Percentiles rank a stretch among this genome's conserved stretches.
Conservation (phyloP, 371 early-diverging fungal species). For the Mucor saturninus region DNA sequence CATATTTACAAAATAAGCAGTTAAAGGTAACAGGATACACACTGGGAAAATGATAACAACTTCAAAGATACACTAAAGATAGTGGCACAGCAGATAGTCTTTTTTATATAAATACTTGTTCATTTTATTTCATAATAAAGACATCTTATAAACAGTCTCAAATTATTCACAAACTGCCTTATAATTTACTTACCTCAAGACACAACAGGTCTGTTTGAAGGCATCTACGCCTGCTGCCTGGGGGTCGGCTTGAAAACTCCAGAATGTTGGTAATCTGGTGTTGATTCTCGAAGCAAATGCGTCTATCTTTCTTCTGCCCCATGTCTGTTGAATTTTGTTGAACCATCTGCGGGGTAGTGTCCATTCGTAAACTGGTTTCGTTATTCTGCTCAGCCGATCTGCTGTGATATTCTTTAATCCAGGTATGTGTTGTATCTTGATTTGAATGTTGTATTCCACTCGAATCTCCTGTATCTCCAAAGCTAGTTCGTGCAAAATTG, state of each 20-base stretch:
- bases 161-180: no score
- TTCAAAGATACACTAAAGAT: no score
- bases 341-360: not conserved
- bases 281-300: slow-evolving; percentile 2
- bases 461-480: not conserved
- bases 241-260: slow-evolving; percentile 3
- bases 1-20: no score
- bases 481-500: slow-evolving; percentile 5
- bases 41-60: no score
- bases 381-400: not conserved
- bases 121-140: no score
- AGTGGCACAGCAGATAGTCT: no score
- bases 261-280: not conserved
- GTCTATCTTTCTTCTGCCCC: slow-evolving; percentile 10
- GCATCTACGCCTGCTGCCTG: slow-evolving; percentile 8
- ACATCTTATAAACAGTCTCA: no score
- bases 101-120: no score
- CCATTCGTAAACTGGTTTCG: slow-evolving; percentile 9
- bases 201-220: slow-evolving; percentile 12
- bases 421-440: slow-evolving; percentile 7
- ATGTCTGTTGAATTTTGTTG: not conserved
- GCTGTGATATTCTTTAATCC: slow-evolving; percentile 3
- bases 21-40: no score
- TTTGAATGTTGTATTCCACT: not conserved
- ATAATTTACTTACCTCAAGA: no score